Conservation (phyloP, 169 alveolate genomes). For the Condylostoma magnum region DNA sequence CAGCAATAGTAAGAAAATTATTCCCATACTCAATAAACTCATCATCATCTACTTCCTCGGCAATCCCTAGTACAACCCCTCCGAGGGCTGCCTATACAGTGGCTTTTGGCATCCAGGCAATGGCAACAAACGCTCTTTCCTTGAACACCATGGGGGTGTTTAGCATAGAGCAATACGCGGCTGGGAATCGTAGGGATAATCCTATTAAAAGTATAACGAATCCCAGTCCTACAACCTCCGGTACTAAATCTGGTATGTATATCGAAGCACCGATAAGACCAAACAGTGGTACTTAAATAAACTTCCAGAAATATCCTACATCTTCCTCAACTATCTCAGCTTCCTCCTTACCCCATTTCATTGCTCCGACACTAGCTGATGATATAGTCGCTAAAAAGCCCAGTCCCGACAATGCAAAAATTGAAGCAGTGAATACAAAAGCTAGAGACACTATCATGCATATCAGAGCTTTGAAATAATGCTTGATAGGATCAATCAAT, state of each 20-base stretch:
- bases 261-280: slow-evolving; percentile 59
- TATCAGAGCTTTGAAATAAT: background rate
- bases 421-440: background rate
- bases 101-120: slow-evolving; percentile 55
- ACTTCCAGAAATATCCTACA: slow-evolving; percentile 25
- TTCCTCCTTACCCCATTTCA: background rate
- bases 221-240: background rate
- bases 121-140: slow-evolving; percentile 43
- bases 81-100: slow-evolving; percentile 59
- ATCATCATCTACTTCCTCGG: background rate
- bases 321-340: slow-evolving; percentile 33
- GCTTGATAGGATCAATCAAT: too few relatives aligned
- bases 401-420: background rate
- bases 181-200: background rate
- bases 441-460: background rate
- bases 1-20: background rate
- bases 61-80: slow-evolving; percentile 34
- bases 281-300: slow-evolving; percentile 34
- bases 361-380: background rate
- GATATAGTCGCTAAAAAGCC: background rate
- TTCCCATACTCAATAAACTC: background rate
- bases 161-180: background rate
- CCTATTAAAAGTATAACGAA: background rate
- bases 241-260: background rate
- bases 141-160: slow-evolving; percentile 24